These are phyloP conservation scores for Tricholoma saponaceum DNA, from an alignment of 768 basidiomycete species.

Conservation along the genomic window DNA sequence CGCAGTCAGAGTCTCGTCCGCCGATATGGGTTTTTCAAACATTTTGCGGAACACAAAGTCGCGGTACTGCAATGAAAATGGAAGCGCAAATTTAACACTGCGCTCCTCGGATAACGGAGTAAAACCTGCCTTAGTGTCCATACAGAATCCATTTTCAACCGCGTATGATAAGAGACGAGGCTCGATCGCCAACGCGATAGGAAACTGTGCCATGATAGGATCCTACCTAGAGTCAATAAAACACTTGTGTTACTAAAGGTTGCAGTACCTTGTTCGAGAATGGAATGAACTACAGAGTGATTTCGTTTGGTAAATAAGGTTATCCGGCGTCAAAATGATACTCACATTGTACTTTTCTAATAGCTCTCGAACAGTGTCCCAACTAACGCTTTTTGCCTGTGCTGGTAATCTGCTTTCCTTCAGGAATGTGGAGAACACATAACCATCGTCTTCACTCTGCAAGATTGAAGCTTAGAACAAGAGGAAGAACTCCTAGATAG, in stretches of 20 bases:
- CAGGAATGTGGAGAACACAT: conserved; percentile 58
- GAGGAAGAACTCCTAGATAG: conserved; percentile 5
- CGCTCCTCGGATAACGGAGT: conserved; percentile 5
- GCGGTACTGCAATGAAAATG: conserved; percentile 49
- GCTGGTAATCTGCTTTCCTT: conserved; percentile 66
- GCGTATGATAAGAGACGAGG: conserved; percentile 71
- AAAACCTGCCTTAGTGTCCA: conserved; percentile 66
- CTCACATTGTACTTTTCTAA: conserved; percentile 68
- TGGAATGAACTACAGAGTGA: conserved; percentile 61
- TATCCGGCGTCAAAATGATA: conserved; percentile 12
- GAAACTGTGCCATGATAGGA: conserved; percentile 74
- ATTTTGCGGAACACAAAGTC: conserved; percentile 87
- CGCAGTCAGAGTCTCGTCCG: conserved; percentile 49
- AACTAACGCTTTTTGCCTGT: conserved; percentile 53
- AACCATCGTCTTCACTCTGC: conserved; percentile 72
- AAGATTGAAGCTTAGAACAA: not conserved
- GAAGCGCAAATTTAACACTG: conserved; percentile 2
- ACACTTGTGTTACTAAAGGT: conserved; percentile 7
- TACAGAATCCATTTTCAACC: conserved; percentile 66
- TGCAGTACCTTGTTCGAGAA: conserved; percentile 61
- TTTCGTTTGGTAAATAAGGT: conserved; percentile 14
- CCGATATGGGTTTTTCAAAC: conserved; percentile 57
- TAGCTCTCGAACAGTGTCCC: conserved; percentile 63
- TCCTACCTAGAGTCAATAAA: conserved; percentile 41
- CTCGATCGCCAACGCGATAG: conserved; percentile 73